Base-by-base conservation (phyloP, 768 basidiomycete species). In the Multifurca ochricompacta region DNA sequence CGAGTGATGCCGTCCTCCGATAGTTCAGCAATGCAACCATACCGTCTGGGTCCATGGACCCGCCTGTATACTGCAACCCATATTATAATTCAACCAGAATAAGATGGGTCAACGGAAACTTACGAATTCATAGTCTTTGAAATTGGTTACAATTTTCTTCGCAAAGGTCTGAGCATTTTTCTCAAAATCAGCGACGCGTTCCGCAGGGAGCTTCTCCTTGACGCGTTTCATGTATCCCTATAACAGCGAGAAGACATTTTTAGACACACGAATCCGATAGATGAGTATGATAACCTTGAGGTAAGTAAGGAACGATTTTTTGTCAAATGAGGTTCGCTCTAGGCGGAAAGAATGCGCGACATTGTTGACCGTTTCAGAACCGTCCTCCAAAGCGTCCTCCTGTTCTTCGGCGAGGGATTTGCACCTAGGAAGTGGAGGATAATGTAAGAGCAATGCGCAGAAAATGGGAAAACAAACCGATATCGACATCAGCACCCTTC, bases 21-120 rank as follows among this genome's bases (percentile, higher is more conserved):
- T 92, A 99, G 76, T 99, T 95, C 65, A 98, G 81, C 43, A 98
- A 79, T 40, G 84, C 90, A 62, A 98, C 79, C 91, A 95, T 87
- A 53, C 94, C 95, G 4, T 96, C 88, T n/a, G 81, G 73, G 68
- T 91, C 79, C 87, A 89, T 87, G 37, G 50, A 63, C 67, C 84
- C 84, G 55, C 88, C 83, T 46, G 74, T 79, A 73, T 80, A 89
- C 87, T 89, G 47, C 11, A 36, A 25, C 18, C 13, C 51, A 18
- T 19, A 4, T 40, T 52, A 48, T 3, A 45, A 18, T 30, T 63
- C 39, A 58, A 53, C 27, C n/a, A 4, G 27, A 9, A 35, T 28
- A 4, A 31, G 19, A 31, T 6, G 57, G 18, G 43, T 35, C 13
- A 16, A n/a, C 18, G 34, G 37, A 48, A 6, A 70, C 86, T 60